A percentile compares a stretch with the other conserved stretches of the same genome.
These are phyloP conservation scores for Monilinia fructigena DNA, from an alignment of 2,329 filamentous ascomycete genomes.

Conservation along the genomic window DNA sequence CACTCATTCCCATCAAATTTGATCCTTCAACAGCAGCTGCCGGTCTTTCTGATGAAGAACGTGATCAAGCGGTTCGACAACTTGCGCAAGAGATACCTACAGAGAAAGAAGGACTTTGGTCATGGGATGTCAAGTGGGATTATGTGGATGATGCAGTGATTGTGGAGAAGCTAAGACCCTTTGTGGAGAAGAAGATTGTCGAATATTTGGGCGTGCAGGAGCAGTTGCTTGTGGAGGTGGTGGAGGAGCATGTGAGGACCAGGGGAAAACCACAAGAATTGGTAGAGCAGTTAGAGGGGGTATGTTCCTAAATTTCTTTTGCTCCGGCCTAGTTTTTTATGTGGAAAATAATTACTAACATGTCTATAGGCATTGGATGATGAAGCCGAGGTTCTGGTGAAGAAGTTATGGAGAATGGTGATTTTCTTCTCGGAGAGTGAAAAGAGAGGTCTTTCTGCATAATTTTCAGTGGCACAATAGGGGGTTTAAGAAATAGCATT, in stretches of 20 bases:
- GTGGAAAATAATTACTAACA: background rate
- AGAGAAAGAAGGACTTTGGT: conserved; percentile 82
- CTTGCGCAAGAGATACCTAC: conserved; percentile 88
- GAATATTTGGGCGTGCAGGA: conserved; percentile 96
- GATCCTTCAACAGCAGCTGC: conserved; percentile 63
- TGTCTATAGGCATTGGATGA: conserved; percentile 75
- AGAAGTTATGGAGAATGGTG: conserved; percentile 97
- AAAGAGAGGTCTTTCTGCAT: conserved; percentile 79
- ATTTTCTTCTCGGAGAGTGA: conserved; percentile 97
- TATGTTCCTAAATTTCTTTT: conserved; percentile 47
- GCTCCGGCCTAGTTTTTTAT: background rate
- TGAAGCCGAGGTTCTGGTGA: conserved; percentile 88
- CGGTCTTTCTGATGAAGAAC: conserved; percentile 80
- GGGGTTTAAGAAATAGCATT: background rate
- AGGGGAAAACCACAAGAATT: conserved; percentile 74
- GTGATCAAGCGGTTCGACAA: conserved; percentile 74
- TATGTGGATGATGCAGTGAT: conserved; percentile 80
- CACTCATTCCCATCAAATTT: conserved; percentile 79
- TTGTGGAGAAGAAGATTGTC: conserved; percentile 97
- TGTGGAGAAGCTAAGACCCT: conserved; percentile 83
- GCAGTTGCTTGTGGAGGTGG: conserved; percentile 88
- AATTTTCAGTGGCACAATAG: conserved; percentile 26
- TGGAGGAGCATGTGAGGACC: conserved; percentile 80
- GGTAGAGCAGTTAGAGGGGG: conserved; percentile 80
- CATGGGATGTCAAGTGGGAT: conserved; percentile 92